Percentiles rank a stretch among this genome's conserved stretches.
These are phyloP conservation scores for Hemerocallis citrina DNA, from an alignment of 106 monocot species.

Conservation along the genomic window DNA sequence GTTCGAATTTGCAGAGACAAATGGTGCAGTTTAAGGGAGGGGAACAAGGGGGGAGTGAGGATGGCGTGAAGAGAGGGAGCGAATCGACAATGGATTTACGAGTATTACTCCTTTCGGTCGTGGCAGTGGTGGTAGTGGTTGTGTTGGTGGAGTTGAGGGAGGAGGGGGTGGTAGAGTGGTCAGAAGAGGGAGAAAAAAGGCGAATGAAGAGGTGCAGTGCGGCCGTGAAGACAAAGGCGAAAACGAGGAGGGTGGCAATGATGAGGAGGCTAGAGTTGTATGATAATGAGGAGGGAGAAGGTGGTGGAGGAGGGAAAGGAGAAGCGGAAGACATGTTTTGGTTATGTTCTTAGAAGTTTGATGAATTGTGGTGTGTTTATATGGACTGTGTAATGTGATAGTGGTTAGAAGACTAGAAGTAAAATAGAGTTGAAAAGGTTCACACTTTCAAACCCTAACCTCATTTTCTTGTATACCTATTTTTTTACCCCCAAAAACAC, in stretches of 20 bases:
- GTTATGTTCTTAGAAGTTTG: too few species aligned
- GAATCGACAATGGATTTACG: not conserved
- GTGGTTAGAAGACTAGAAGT: too few species aligned
- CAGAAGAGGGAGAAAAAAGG: not conserved
- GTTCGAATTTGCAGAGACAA: constrained; percentile 21
- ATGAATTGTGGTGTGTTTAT: too few species aligned
- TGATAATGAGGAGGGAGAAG: not conserved
- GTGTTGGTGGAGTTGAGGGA: not conserved
- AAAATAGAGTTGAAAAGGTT: too few species aligned
- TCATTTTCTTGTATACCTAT: too few species aligned
- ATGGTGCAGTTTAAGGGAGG: constrained; percentile 16
- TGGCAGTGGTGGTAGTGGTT: not conserved
- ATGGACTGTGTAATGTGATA: too few species aligned
- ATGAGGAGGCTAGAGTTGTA: too few species aligned
- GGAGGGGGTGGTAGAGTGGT: not conserved
- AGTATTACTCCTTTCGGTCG: too few species aligned
- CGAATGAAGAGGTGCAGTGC: constrained; percentile 9
- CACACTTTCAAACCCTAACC: too few species aligned
- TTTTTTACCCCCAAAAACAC: too few species aligned
- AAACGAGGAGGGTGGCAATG: not conserved
- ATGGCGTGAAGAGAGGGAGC: not conserved
- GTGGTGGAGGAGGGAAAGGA: not conserved
- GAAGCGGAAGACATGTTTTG: too few species aligned
- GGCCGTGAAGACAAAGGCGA: not conserved
- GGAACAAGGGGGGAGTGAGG: not conserved